These are phyloP conservation scores for Fusarium sp. DNA, from an alignment of 2,329 filamentous ascomycete genomes.

Conservation along the genomic window DNA sequence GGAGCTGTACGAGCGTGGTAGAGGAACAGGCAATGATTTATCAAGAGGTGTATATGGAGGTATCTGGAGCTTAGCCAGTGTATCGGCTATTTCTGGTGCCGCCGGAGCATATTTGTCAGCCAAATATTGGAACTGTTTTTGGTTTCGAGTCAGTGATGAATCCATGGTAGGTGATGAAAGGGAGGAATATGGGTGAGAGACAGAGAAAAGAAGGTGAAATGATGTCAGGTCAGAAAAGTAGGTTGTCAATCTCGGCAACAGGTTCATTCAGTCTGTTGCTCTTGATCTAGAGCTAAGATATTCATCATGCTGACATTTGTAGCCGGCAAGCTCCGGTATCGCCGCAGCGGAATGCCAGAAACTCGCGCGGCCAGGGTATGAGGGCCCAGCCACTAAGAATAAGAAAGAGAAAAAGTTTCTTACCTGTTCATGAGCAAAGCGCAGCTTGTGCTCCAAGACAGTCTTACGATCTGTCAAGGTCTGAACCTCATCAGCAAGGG, in stretches of 20 bases:
- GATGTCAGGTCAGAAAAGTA: slow-evolving; percentile 58
- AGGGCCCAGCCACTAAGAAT: slow-evolving; percentile 12
- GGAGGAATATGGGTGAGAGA: slow-evolving; percentile 9
- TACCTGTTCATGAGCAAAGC: slow-evolving; percentile 77
- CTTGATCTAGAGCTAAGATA: slow-evolving; percentile 87
- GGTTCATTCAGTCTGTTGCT: slow-evolving; percentile 68
- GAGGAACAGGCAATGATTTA: slow-evolving; percentile 65
- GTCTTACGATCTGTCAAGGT: slow-evolving; percentile 73
- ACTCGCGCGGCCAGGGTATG: slow-evolving; percentile 20
- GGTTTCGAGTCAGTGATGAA: slow-evolving; percentile 44
- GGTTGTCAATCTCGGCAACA: slow-evolving; percentile 70
- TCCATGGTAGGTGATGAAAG: slow-evolving; percentile 25
- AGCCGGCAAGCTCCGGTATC: slow-evolving; percentile 45
- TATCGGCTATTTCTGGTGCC: slow-evolving; percentile 75
- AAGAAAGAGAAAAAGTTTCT: slow-evolving; percentile 43
- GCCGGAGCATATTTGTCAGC: slow-evolving; percentile 77
- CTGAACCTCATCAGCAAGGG: slow-evolving; percentile 75
- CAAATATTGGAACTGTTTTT: slow-evolving; percentile 70
- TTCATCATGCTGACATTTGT: slow-evolving; percentile 55
- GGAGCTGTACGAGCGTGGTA: slow-evolving; percentile 62
- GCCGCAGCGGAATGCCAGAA: slow-evolving; percentile 37
- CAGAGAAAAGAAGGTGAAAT: slow-evolving; percentile 12
- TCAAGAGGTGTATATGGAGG: slow-evolving; percentile 66
- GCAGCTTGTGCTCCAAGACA: slow-evolving; percentile 75
- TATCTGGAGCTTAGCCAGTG: slow-evolving; percentile 74